Base-by-base conservation (phyloP, 169 alveolate species). In the Plasmodium fragile region DNA sequence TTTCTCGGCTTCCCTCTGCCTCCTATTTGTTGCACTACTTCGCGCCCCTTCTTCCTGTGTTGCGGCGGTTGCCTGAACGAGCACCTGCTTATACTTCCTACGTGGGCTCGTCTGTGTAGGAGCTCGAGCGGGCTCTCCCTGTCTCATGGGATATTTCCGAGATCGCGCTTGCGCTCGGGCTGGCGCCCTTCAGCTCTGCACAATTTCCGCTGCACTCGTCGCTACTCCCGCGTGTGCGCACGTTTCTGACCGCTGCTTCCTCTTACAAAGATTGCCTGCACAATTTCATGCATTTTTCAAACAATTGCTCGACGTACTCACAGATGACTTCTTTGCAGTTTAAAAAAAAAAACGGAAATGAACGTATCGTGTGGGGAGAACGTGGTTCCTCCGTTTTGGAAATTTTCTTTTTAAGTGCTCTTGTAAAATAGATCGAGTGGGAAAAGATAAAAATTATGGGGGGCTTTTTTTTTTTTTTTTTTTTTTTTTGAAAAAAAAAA, bases 171-270 rank as follows among this genome's bases (percentile, higher is more conserved):
- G 30, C 18, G 75, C 75, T 65, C 36, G 75, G 25, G 11, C 41
- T 5, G 75, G 36, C 13, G 8, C 41, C 32, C 75, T 28, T 65
- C 6, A 65, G 30, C 75, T 25, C 75, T 22, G n/a, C 36, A n/a
- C 75, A 65, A 65, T 65, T 65, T 65, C 75, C 6, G 39, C 75
- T 25, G 36, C 75, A 65, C 30, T 65, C n/a, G 75, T n/a, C 36
- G 11, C 36, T 65, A 65, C 75, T 18, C 30, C 75, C 41, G 36
- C 36, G 75, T 65, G 75, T 10, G 30, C 36, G 36, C 3, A 28
- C 30, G 41, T 65, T 65, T 65, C 75, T 65, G 41, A 65, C 75
- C 75, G 75, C 36, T 65, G 30, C 75, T 65, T 65, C 36, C 36
- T 65, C 30, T 65, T 65, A 22, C 75, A 65, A 65, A 65, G 30